These are phyloP conservation scores for Trametes elegans DNA, from an alignment of 768 basidiomycete genomes.

Conservation along the genomic window DNA sequence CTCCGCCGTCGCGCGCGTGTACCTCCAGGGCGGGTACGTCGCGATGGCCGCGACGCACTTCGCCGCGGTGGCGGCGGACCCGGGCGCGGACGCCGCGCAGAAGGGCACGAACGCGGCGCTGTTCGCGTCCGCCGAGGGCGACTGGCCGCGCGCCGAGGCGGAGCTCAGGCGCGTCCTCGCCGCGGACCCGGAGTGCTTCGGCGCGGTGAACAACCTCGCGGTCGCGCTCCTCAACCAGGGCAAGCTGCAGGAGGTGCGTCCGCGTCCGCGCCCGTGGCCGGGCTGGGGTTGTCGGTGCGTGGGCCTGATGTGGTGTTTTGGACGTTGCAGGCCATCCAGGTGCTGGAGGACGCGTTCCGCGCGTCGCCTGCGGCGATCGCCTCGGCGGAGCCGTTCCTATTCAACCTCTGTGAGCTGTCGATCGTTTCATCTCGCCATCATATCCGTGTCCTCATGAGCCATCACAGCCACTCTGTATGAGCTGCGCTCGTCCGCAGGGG, in stretches of 20 bases:
- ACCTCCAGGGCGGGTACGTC: conserved; percentile 72
- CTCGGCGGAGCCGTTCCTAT: conserved; percentile 78
- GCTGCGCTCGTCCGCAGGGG: conserved; percentile 66
- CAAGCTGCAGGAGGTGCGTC: conserved; percentile 62
- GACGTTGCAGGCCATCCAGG: conserved; percentile 64
- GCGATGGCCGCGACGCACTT: conserved; percentile 59
- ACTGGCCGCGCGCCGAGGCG: conserved; percentile 57
- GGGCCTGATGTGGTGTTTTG: background rate
- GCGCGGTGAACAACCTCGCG: conserved; percentile 78
- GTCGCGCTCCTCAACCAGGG: conserved; percentile 73
- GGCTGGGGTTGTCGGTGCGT: background rate
- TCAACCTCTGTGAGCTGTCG: conserved; percentile 71
- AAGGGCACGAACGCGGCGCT: conserved; percentile 67
- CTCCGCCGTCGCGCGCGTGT: conserved; percentile 69
- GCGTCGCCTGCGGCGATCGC: conserved; percentile 69
- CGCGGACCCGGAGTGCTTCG: conserved; percentile 53
- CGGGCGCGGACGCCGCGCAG: conserved; percentile 29
- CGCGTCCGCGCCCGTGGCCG: background rate
- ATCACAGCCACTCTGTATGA: conserved; percentile 77
- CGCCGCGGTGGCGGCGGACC: conserved; percentile 43
- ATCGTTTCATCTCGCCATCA: background rate
- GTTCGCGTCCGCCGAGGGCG: conserved; percentile 64
- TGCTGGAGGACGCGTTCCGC: conserved; percentile 60
- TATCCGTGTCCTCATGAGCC: background rate
- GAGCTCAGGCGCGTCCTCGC: conserved; percentile 44